Evolutionary conservation across 1,284 basidiomycete genomes (phyloP), one percentile per base, ranked within the genome.

Genomic region (Lentinus polychrous): DNA sequence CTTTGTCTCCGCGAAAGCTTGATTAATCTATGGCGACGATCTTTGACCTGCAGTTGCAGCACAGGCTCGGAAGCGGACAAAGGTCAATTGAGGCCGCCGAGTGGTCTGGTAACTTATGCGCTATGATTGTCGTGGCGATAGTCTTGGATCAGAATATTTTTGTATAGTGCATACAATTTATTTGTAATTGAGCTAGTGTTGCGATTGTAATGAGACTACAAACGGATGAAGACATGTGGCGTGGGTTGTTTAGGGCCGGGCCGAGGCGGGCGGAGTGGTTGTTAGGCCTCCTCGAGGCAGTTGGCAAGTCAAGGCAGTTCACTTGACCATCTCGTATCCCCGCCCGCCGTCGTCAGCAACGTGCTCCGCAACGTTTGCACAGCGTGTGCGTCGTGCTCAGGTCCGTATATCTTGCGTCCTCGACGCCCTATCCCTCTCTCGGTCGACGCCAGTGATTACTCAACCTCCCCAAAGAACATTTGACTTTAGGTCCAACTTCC

Each of bases 241-340:
- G 47, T 44, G 48, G 47, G 32, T 40, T 8, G 39, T 56, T 54
- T 42, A 53, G 52, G 50, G 50, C 54, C 51, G 56, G 54, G 48
- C 50, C 31, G 50, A 49, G 53, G 50, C 49, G 44, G 49, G 35
- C 40, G 49, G 45, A 44, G 46, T 51, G 49, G 54, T 57, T 48
- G 56, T 55, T 49, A 57, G 50, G 54, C 55, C 49, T 57, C 49
- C 50, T 53, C 50, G 54, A 57, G 52, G 55, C 54, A 55, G 54
- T 46, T 55, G 50, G 48, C 49, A 51, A 48, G 44, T 45, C 52
- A 53, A 51, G 52, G 48, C 55, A 51, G 53, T 50, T 43, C 49
- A 49, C 53, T 45, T 31, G 39, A 40, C 22, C 38, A 52, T 48
- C 47, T 50, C 46, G 24, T 43, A 49, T 47, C 52, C 50, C 33